Percentiles rank a stretch among this genome's conserved stretches.
Evolutionary conservation across 352 stramenopile genomes (phyloP).

Genomic region (Halophytophthora batemanensis): DNA sequence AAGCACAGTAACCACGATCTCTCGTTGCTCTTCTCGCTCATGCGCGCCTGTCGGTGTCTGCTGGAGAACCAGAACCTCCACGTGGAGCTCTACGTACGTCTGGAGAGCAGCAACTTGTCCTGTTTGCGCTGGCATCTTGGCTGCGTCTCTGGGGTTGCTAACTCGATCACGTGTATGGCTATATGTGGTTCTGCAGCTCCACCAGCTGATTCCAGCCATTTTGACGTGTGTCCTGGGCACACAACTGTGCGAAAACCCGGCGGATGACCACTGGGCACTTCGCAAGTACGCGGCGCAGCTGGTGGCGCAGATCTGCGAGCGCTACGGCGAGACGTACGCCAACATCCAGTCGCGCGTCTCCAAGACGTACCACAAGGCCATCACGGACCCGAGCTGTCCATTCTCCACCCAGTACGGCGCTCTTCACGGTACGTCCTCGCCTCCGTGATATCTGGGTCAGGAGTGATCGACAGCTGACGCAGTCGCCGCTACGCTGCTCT

Average conservation of each 20-base stretch:
- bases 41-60: conserved; percentile 87
- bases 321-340: conserved; percentile 89
- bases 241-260: conserved; percentile 82
- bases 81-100: conserved; percentile 90
- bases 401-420: conserved; percentile 92
- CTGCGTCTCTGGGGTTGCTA: neutral
- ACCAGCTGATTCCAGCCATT: conserved; percentile 92
- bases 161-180: neutral
- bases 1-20: conserved; percentile 85
- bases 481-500: too few relatives aligned
- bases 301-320: conserved; percentile 80
- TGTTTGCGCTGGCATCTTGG: neutral
- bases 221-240: conserved; percentile 91
- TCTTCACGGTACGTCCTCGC: conserved; percentile 66
- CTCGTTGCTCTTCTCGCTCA: conserved; percentile 75
- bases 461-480: neutral
- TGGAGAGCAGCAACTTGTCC: neutral
- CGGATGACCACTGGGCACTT: conserved; percentile 90
- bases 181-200: conserved; percentile 49
- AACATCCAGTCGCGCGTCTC: conserved; percentile 91
- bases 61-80: conserved; percentile 90
- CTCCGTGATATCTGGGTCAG: neutral
- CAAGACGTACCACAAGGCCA: conserved; percentile 88
- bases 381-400: conserved; percentile 67
- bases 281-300: conserved; percentile 82